Base-by-base conservation (phyloP, 306 rosid genomes). In the Datisca glomerata region DNA sequence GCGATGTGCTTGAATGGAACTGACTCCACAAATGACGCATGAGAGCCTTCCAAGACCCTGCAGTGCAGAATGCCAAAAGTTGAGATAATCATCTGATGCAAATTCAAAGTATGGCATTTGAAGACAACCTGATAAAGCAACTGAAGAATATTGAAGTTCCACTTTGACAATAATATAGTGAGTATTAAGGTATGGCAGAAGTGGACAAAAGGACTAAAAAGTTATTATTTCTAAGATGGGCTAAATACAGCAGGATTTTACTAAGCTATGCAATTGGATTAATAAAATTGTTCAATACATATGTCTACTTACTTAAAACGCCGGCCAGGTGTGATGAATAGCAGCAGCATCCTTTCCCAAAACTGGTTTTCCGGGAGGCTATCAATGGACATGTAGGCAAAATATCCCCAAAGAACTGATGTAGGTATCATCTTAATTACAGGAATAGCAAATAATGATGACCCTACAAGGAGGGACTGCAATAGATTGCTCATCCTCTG, bases 381-480 rank as follows among this genome's bases (percentile, higher is more conserved):
- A 51, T 70, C 76, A 29, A 70, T 55, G 12, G 76, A 72, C 72
- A 70, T 70, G 61, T 70, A 65, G 29, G 76, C 76, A 21, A 70
- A 60, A 34, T 70, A 70, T 45, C 76, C 76, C 76, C 76, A 64
- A 2, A 69, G 63, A 21, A 69, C 64, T 31, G 76, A 69, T 29
- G 76, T 64, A 19, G 76, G 68, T 19, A 70, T 60, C 53, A 14
- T 59, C 50, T 34, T 70, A 28, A 70, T 59, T 38, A 47, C 21
- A 12, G 64, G 21, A 18, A 65, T 41, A 25, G 46, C 67, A 18
- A 21, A 55, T n/a, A 60, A 8, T 10, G 46, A 45, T 36, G 14
- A 19, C 2, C 53, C 72, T 28, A 70, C 76, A 18, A 70, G 65
- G 19, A 70, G 20, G 7, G 76, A 65, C 61, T 65, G 72, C 68